A percentile compares a stretch with the other conserved stretches of the same genome.
Evolutionary conservation across 345 rosid species (phyloP).

Genomic region (Garcia nutans): DNA sequence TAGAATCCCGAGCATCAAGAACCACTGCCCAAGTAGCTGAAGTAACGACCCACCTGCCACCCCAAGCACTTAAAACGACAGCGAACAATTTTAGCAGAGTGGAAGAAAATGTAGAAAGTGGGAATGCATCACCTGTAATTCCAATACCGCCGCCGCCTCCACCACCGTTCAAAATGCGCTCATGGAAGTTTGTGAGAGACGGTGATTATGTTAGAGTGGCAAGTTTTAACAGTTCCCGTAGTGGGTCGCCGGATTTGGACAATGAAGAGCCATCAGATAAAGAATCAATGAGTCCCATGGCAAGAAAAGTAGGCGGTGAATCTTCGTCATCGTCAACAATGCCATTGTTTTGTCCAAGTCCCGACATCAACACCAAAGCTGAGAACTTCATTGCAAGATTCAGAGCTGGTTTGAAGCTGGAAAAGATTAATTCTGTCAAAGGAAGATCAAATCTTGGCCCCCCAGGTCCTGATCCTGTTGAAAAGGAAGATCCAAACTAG

Average conservation of each 20-base stretch:
- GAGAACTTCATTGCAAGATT: constrained; percentile 77
- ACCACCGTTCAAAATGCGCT: constrained; percentile 63
- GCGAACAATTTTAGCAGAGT: constrained; percentile 12
- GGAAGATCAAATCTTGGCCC: constrained; percentile 70
- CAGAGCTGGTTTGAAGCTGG: constrained; percentile 70
- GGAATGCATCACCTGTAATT: constrained; percentile 52
- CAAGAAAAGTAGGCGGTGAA: neutral
- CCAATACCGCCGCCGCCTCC: constrained; percentile 81
- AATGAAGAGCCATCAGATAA: constrained; percentile 36
- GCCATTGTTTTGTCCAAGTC: constrained; percentile 67
- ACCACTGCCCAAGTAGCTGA: constrained; percentile 28
- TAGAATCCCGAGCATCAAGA: constrained; percentile 36
- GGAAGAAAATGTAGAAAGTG: constrained; percentile 35
- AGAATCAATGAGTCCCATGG: constrained; percentile 28
- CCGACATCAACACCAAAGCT: constrained; percentile 84
- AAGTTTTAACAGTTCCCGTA: constrained; percentile 51
- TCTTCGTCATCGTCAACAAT: neutral
- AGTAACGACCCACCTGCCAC: constrained; percentile 27
- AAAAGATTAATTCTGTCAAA: constrained; percentile 64
- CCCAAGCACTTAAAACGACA: constrained; percentile 34
- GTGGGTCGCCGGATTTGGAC: constrained; percentile 53
- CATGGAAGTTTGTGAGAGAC: constrained; percentile 54
- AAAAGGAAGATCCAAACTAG: constrained; percentile 11
- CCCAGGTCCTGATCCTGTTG: constrained; percentile 24
- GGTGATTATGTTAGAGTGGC: constrained; percentile 73